Evolutionary conservation across 352 stramenopile genomes (phyloP), one percentile per base, ranked within the genome.

Genomic region (Elongisporangium anandrum): DNA sequence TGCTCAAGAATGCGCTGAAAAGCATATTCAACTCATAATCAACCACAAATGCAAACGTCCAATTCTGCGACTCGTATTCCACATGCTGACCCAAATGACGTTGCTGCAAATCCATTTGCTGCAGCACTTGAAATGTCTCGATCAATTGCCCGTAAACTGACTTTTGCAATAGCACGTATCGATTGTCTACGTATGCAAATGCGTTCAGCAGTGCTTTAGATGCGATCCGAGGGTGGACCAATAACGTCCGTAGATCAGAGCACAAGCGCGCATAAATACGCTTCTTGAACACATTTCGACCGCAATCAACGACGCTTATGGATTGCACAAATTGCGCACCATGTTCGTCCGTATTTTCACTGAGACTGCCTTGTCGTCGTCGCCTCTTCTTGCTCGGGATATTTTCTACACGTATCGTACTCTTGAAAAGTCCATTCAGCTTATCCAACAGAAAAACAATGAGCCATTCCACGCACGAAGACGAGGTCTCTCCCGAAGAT

Each of bases 11-110:
- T 19, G 82, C 77, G 38, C 72, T 75, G 9, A 92, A 67, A 17
- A 94, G 61, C n/a, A 92, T 56, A 55, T 90, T 91, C 34, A 92
- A 66, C 53, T 94, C 85, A 47, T 94, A 92, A 58, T 91, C 82
- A 41, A 88, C 77, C 7, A 94, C 81, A 48, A 94, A 92, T 21
- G 85, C 82, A 60, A 83, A 87, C 12, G 81, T 90, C 85, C 85
- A 94, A 60, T 87, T 88, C 59, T 90, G 73, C 13, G 81, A 92
- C 61, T 92, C 85, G 57, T 85, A 94, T 61, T 94, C 85, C 58
- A 94, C 82, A 66, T 94, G 85, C 9, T 75, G 70, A 17, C 75
- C 65, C 15, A 85, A 61, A 21, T 92, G 79, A 39, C 83, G 80
- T 47, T 72, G 76, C 57, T 94, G 85, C 6, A 90, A 60, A 66